Percentiles rank a stretch among this genome's conserved stretches.
Conservation (phyloP, 2,329 filamentous ascomycete genomes). For the Tolypocladium paradoxum region DNA sequence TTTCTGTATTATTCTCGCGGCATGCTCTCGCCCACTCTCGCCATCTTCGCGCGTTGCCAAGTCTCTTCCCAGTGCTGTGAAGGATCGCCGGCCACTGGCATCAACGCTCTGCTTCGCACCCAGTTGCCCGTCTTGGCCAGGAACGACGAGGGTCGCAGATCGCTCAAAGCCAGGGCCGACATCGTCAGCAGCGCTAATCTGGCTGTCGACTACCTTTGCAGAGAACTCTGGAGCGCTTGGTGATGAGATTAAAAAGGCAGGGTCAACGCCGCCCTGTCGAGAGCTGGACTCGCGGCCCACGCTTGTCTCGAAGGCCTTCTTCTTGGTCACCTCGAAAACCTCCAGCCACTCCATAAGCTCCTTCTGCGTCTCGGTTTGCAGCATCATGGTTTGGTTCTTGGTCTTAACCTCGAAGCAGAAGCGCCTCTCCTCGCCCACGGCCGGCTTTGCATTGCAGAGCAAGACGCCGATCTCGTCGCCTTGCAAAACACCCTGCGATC, state of each 20-base stretch:
- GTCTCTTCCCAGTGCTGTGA: conserved; percentile 38
- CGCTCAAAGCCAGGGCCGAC: conserved; percentile 38
- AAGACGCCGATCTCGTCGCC: conserved; percentile 93
- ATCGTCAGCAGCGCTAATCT: conserved; percentile 41
- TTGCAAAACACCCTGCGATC: conserved; percentile 77
- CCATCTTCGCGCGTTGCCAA: conserved; percentile 50
- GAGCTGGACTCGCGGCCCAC: conserved; percentile 39
- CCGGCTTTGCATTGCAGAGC: conserved; percentile 84
- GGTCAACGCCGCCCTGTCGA: conserved; percentile 43
- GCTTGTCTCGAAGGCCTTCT: conserved; percentile 72
- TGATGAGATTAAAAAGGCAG: conserved; percentile 87
- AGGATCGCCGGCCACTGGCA: conserved; percentile 44
- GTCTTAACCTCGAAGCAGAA: conserved; percentile 99
- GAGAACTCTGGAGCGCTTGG: conserved; percentile 86
- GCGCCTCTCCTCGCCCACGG: conserved; percentile 81
- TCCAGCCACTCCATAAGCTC: conserved; percentile 94
- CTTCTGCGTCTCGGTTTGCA: conserved; percentile 86
- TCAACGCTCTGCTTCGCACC: conserved; percentile 63
- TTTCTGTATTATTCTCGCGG: conserved; percentile 83
- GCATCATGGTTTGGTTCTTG: conserved; percentile 77
- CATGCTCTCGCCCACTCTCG: conserved; percentile 69
- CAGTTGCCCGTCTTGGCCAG: conserved; percentile 41
- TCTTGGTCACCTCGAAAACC: conserved; percentile 88
- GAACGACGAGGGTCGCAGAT: conserved; percentile 52
- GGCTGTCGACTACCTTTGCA: conserved; percentile 61